A percentile compares a stretch with the other conserved stretches of the same genome.
These are phyloP conservation scores for Metarhizium anisopliae DNA, from an alignment of 2,329 filamentous ascomycete species.

Conservation along the genomic window DNA sequence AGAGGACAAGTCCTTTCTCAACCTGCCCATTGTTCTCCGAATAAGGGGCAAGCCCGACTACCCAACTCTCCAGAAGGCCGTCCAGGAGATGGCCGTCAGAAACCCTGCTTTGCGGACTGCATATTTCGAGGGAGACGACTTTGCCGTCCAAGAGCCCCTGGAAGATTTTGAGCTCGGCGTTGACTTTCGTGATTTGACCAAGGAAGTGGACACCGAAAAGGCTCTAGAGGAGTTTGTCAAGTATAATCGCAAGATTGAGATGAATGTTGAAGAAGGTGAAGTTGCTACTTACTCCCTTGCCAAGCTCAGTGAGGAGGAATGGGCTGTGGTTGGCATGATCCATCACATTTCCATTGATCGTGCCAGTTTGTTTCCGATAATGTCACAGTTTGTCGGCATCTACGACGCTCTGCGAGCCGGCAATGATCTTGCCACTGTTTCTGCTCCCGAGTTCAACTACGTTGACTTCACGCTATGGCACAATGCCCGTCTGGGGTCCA, in stretches of 20 bases:
- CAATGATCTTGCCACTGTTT: constrained; percentile 13
- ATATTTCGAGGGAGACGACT: constrained; percentile 15
- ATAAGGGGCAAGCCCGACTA: constrained; percentile 15
- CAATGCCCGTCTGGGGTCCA: constrained; percentile 14
- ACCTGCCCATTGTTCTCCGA: constrained; percentile 14
- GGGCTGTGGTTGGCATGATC: constrained; percentile 13
- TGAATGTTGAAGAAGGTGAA: constrained; percentile 15
- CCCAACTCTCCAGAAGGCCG: constrained; percentile 9
- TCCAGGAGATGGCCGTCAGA: constrained; percentile 13
- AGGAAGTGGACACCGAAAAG: constrained; percentile 6
- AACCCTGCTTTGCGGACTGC: constrained; percentile 14
- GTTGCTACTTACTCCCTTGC: constrained; percentile 12
- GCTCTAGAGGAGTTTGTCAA: constrained; percentile 10
- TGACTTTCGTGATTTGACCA: constrained; percentile 12
- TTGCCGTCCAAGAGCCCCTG: constrained; percentile 13
- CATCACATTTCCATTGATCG: constrained; percentile 18
- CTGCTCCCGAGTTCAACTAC: constrained; percentile 14
- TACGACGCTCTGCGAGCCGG: constrained; percentile 12
- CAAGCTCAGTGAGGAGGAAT: constrained; percentile 13
- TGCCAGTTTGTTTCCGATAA: constrained; percentile 14
- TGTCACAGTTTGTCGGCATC: constrained; percentile 13
- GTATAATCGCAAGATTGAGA: constrained; percentile 14
- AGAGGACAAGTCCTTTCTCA: constrained; percentile 16
- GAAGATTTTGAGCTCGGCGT: constrained; percentile 13
- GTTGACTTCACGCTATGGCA: constrained; percentile 18